Evolutionary conservation across 2,329 filamentous ascomycete species (phyloP).

Genomic region (Aureobasidium vineae): DNA sequence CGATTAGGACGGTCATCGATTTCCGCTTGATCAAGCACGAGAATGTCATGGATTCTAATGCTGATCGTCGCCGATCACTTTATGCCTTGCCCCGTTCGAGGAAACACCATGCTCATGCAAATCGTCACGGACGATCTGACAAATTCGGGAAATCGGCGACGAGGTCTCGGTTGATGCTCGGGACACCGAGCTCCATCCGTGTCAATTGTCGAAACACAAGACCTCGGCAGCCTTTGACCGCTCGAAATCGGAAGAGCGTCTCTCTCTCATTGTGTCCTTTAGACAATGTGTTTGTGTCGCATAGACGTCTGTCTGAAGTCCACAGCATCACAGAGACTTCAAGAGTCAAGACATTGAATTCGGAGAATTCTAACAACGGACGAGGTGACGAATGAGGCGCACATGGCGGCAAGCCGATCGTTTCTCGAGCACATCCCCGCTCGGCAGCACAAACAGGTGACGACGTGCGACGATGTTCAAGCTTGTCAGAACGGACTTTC

Average conservation of each 20-base stretch:
- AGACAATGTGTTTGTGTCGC: background rate
- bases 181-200: background rate
- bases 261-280: background rate
- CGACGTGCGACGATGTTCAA: background rate
- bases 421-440: background rate
- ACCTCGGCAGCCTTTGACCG: background rate
- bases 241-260: background rate
- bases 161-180: background rate
- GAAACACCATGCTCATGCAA: background rate
- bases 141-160: constrained; percentile 3
- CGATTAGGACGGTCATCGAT: background rate
- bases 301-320: background rate
- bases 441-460: background rate
- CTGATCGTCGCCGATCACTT: constrained; percentile 9
- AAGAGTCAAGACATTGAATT: too few relatives aligned
- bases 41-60: background rate
- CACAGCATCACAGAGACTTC: background rate
- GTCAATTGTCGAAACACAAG: background rate
- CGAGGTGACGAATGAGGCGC: constrained; percentile 9
- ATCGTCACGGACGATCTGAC: constrained; percentile 7
- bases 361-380: background rate
- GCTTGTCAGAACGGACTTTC: background rate
- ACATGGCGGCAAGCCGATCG: background rate
- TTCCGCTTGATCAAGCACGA: background rate
- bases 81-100: constrained; percentile 6